phyloP scores from a whole-genome alignment of 192 early-diverging fungal genomes.

The Backusella morwellensis region DNA sequence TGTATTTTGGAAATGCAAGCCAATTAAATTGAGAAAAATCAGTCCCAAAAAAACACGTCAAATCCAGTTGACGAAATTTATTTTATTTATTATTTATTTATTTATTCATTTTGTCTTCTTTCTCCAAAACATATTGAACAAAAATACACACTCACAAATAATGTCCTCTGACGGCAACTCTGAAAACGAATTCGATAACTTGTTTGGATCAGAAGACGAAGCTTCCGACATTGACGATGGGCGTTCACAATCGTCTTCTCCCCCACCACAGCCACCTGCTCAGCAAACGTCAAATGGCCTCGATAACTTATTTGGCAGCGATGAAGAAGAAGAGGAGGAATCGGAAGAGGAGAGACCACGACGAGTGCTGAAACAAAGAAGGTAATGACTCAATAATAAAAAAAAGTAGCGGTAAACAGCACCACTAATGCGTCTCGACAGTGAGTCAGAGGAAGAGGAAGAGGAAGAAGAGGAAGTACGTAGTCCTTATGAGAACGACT shows the following conservation, averaged over 20 bases:
- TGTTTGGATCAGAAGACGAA: constrained; percentile 39
- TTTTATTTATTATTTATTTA: too few species aligned
- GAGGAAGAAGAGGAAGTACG: neutral
- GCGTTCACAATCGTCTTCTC: constrained; percentile 12
- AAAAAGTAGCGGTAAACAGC: too few species aligned
- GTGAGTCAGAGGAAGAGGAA: constrained; percentile 6
- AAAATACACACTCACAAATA: neutral
- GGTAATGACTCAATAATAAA: neutral
- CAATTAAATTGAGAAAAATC: neutral
- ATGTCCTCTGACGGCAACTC: constrained; percentile 4
- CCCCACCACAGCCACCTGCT: neutral
- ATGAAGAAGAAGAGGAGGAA: constrained; percentile 27
- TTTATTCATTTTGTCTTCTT: neutral
- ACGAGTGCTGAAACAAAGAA: neutral
- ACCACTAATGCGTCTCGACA: neutral
- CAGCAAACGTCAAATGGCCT: neutral
- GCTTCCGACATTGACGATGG: constrained; percentile 35
- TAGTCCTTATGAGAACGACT: too few species aligned
- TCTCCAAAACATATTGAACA: neutral
- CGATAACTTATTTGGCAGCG: constrained; percentile 40
- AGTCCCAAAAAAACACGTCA: neutral
- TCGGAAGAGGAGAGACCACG: neutral
- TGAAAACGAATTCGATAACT: constrained; percentile 16
- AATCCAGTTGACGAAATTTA: neutral
- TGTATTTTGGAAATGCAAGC: too few species aligned